These are phyloP conservation scores for Dactylellina leptospora DNA, from an alignment of 2,329 filamentous ascomycete species.

Conservation along the genomic window DNA sequence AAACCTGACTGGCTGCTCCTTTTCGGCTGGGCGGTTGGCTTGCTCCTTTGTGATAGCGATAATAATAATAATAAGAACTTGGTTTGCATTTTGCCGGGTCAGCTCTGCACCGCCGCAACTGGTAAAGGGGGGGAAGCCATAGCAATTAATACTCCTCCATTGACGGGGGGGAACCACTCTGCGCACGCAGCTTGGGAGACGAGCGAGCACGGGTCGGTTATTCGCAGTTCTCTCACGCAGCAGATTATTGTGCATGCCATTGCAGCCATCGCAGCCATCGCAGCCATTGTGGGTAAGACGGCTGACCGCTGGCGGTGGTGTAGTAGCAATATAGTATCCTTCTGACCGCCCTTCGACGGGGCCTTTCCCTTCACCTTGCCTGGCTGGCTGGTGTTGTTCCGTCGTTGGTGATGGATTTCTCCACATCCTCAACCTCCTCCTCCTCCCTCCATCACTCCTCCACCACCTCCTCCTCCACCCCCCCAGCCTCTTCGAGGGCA, in stretches of 20 bases:
- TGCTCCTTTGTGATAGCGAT: constrained; percentile 12
- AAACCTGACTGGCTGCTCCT: constrained; percentile 41
- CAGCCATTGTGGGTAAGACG: not conserved
- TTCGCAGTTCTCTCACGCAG: not conserved
- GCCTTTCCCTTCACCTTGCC: constrained; percentile 30
- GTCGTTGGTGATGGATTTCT: constrained; percentile 49
- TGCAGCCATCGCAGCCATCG: no score
- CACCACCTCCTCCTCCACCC: constrained; percentile 12
- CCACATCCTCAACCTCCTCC: constrained; percentile 45
- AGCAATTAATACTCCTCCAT: no score
- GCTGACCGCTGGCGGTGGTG: not conserved
- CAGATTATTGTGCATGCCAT: no score
- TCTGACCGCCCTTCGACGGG: constrained; percentile 40
- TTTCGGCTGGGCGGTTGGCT: constrained; percentile 48
- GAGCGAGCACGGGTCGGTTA: constrained; percentile 45
- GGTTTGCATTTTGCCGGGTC: constrained; percentile 51
- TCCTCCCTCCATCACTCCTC: constrained; percentile 23
- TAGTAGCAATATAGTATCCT: not conserved
- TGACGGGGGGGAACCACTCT: constrained; percentile 5
- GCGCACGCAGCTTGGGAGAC: constrained; percentile 13
- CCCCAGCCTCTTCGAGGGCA: constrained; percentile 42
- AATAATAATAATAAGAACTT: constrained; percentile 22
- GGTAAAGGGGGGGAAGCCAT: constrained; percentile 32
- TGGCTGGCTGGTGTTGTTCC: constrained; percentile 23
- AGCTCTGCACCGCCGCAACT: constrained; percentile 21